Conservation (phyloP, 805 yeast species). For the Candida germanica region DNA sequence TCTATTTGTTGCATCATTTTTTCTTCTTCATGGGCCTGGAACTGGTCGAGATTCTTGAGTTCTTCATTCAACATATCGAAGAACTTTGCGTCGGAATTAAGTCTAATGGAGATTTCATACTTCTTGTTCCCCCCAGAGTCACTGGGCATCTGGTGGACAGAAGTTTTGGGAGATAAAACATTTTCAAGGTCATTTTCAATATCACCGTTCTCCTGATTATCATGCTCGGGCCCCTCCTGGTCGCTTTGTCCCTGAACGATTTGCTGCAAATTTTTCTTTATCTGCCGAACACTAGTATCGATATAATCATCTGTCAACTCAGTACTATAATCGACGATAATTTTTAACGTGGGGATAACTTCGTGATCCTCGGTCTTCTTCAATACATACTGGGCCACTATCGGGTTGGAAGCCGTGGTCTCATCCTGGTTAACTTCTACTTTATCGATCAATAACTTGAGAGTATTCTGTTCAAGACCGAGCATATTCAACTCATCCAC, state of each 20-base stretch:
- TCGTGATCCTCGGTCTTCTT: conserved; percentile 23
- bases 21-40: conserved; percentile 42
- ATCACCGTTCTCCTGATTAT: conserved; percentile 1
- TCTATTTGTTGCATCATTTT: conserved; percentile 43
- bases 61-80: conserved; percentile 58
- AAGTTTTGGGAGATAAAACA: conserved; percentile 7
- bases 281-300: conserved; percentile 8
- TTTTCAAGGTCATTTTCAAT: neutral
- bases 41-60: conserved; percentile 44
- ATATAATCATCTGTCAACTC: conserved; percentile 31
- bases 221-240: neutral
- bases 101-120: conserved; percentile 39
- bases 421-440: conserved; percentile 33
- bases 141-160: conserved; percentile 1
- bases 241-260: conserved; percentile 12
- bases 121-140: conserved; percentile 11
- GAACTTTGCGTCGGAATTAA: conserved; percentile 57
- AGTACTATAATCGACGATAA: conserved; percentile 28
- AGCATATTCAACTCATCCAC: conserved; percentile 59
- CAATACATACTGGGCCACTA: conserved; percentile 41
- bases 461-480: conserved; percentile 52
- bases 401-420: conserved; percentile 34
- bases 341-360: conserved; percentile 38
- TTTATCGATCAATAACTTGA: conserved; percentile 32
- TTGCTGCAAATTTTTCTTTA: conserved; percentile 10